Conservation (phyloP, 2,329 filamentous ascomycete genomes). For the Arthrobotrys conoides region DNA sequence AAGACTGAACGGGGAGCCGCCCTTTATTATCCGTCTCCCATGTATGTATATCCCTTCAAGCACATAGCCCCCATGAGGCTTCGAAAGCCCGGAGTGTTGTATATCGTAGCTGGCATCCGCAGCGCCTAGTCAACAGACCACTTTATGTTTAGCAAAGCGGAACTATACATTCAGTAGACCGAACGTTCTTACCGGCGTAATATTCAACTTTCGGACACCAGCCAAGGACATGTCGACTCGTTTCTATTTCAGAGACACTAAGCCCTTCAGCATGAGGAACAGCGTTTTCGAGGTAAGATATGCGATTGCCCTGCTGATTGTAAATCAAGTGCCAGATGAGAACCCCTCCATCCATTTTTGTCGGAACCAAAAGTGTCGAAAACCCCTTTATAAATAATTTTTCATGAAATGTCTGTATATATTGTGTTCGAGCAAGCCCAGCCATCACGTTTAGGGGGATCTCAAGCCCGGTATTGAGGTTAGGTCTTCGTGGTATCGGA, state of each 20-base stretch:
- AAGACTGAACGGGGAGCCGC: slow-evolving; percentile 15
- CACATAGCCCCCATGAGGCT: slow-evolving; percentile 3
- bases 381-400: slow-evolving; percentile 62
- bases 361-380: slow-evolving; percentile 58
- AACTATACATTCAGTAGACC: too few relatives aligned
- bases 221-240: slow-evolving; percentile 45
- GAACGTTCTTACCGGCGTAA: slow-evolving; percentile 44
- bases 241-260: slow-evolving; percentile 16
- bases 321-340: slow-evolving; percentile 63
- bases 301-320: slow-evolving; percentile 23
- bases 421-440: slow-evolving; percentile 37
- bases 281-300: slow-evolving; percentile 37
- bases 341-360: slow-evolving; percentile 24
- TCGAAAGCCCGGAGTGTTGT: slow-evolving; percentile 17
- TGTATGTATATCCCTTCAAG: slow-evolving; percentile 11
- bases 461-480: slow-evolving; percentile 45
- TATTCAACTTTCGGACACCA: slow-evolving; percentile 56
- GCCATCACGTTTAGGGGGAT: slow-evolving; percentile 63
- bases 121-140: slow-evolving; percentile 25
- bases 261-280: slow-evolving; percentile 21
- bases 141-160: too few relatives aligned
- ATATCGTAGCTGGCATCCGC: slow-evolving; percentile 13
- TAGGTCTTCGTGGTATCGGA: slow-evolving; percentile 38
- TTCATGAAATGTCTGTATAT: slow-evolving; percentile 42
- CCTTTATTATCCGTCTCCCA: slow-evolving; percentile 16